phyloP scores from a whole-genome alignment of 805 yeast species.

The Lipomyces orientalis region DNA sequence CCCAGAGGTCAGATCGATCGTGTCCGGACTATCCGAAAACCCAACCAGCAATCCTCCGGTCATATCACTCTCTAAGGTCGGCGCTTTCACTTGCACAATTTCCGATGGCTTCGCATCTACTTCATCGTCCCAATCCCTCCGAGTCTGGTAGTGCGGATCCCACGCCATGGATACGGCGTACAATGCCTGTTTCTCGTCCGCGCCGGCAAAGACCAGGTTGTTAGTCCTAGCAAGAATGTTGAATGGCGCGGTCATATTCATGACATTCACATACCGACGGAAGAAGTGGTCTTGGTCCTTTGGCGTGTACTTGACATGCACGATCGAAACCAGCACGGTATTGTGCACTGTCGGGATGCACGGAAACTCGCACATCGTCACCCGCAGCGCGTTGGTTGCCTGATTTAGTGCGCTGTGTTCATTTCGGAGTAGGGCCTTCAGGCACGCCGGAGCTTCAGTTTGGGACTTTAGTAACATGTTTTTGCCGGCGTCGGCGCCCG shows the following conservation, averaged over 20 bases:
- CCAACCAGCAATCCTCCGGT: too few species aligned
- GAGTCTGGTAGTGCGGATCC: conserved; percentile 16
- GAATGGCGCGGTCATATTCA: conserved; percentile 34
- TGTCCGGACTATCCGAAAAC: too few species aligned
- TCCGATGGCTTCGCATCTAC: too few species aligned
- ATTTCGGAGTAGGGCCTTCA: conserved; percentile 8
- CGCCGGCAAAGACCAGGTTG: conserved; percentile 31
- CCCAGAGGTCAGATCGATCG: too few species aligned
- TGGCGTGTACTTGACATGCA: conserved; percentile 28
- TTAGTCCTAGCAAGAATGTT: conserved; percentile 26
- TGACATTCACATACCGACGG: conserved; percentile 22
- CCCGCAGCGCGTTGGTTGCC: conserved; percentile 30
- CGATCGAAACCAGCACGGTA: conserved; percentile 25
- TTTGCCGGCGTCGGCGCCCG: not conserved
- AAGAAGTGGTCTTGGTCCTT: conserved; percentile 15
- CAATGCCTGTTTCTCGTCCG: conserved; percentile 22
- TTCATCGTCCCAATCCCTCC: too few species aligned
- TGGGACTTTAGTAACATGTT: not conserved
- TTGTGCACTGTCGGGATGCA: conserved; percentile 35
- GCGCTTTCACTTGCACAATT: too few species aligned
- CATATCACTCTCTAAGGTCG: too few species aligned
- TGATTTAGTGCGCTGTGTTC: too few species aligned
- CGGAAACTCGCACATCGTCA: conserved; percentile 34
- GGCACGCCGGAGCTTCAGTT: not conserved
- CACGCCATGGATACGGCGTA: conserved; percentile 29